A percentile compares a stretch with the other conserved stretches of the same genome.
Evolutionary conservation across 805 yeast species (phyloP).

Genomic region (Suhomyces sp.): DNA sequence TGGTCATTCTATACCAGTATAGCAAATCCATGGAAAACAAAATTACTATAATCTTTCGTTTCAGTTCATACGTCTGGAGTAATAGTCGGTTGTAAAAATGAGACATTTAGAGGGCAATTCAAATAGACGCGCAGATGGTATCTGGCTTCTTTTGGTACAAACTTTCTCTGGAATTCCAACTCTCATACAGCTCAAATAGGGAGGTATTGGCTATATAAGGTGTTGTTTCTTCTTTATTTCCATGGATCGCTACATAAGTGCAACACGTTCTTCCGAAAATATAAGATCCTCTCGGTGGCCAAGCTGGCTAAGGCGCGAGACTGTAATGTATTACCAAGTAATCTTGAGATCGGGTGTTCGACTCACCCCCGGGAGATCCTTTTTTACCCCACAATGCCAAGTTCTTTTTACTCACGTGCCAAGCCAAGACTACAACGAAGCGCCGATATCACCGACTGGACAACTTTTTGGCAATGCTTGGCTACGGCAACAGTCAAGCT

Average conservation of each 20-base stretch:
- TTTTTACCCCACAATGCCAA: constrained; percentile 7
- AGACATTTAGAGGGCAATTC: no score
- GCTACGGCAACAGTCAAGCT: background rate
- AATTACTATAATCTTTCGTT: no score
- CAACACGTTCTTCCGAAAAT: no score
- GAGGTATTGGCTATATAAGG: no score
- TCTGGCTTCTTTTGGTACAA: background rate
- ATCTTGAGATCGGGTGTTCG: constrained; percentile 52
- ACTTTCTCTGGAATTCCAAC: no score
- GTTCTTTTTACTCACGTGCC: background rate
- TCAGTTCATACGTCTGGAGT: no score
- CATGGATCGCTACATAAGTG: no score
- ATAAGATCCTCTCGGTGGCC: constrained; percentile 42
- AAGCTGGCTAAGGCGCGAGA: constrained; percentile 52
- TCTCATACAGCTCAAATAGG: background rate
- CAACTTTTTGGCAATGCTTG: background rate
- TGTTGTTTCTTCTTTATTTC: no score
- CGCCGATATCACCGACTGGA: background rate
- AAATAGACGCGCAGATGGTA: background rate
- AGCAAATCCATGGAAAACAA: no score
- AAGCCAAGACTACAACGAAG: background rate
- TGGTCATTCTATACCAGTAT: no score
- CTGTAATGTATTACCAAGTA: constrained; percentile 39
- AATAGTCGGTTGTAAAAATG: no score
- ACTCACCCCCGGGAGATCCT: constrained; percentile 48